These are phyloP conservation scores for Komagataella phaffii DNA, from an alignment of 805 yeast species.

Conservation along the genomic window DNA sequence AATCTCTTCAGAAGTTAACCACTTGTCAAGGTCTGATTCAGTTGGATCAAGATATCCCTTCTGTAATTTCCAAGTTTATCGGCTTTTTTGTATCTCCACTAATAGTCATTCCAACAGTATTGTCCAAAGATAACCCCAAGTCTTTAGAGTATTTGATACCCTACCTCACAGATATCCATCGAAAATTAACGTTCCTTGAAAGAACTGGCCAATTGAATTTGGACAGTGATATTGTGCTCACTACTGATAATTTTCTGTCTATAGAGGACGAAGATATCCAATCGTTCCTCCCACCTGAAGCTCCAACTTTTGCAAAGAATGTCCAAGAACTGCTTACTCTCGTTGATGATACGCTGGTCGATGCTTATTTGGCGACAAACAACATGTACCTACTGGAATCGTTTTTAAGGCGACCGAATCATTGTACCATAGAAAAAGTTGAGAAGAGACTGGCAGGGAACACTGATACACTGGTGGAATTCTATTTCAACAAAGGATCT, in stretches of 20 bases:
- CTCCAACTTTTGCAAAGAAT: not conserved
- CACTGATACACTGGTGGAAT: constrained; percentile 52
- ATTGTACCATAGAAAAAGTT: constrained; percentile 56
- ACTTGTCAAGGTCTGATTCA: not conserved
- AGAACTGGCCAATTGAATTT: constrained; percentile 19
- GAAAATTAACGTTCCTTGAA: constrained; percentile 29
- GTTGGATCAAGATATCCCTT: constrained; percentile 2
- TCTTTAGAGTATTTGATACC: constrained; percentile 21
- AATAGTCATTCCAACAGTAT: not conserved
- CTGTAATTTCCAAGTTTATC: constrained; percentile 9
- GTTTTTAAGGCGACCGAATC: constrained; percentile 60
- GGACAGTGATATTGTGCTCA: constrained; percentile 32
- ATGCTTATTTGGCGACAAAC: constrained; percentile 55
- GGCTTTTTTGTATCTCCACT: constrained; percentile 7
- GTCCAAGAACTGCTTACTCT: constrained; percentile 25
- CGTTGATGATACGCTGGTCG: constrained; percentile 70
- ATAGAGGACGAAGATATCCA: constrained; percentile 7
- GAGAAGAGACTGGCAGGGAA: constrained; percentile 29
- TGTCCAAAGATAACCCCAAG: constrained; percentile 4
- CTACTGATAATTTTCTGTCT: constrained; percentile 25
- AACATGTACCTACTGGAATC: constrained; percentile 67
- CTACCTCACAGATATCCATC: constrained; percentile 37
- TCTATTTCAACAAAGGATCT: constrained; percentile 46
- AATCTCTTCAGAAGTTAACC: not conserved
- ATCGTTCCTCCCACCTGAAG: constrained; percentile 4